Evolutionary conservation across 129 eudicot genomes (phyloP), one percentile per base, ranked within the genome.

Genomic region (Smallanthus sonchifolius): DNA sequence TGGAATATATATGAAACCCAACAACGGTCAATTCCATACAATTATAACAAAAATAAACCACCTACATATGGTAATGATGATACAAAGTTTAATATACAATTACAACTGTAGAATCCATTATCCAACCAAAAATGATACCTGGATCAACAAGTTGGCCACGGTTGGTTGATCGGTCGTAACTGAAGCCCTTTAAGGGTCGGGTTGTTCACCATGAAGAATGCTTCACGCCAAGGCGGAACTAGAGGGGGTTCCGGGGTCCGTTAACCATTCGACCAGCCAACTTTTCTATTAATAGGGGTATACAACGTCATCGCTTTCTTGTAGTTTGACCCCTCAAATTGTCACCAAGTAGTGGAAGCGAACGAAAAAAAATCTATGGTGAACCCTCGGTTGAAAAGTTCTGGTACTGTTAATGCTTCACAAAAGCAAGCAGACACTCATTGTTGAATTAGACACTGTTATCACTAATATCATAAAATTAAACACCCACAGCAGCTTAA

Each of bases 341-440:
- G 67, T 34, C 42, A 61, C 67, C 14, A 6, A 34, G 19, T 15
- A 34, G 37, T 61, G 14, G 40, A 13, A 32, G 40, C 4, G 6
- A 34, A 13, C 4, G 19, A 13, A 32, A 13, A 61, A 34, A 34
- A 10, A 13, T 59, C 37, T 28, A 34, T 1, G 13, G 7, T 34
- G 20, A 61, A 42, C 43, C 20, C 10, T 61, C 43, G 4, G 65
- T 34, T 34, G 40, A 35, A 61, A 61, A 34, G 67, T 61, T 61
- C 17, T 34, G 15, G 67, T 32, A 2, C 66, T 42, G 42, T 10
- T 6, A 61, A 11, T 61, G 20, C 73, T 78, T 78, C 77, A 78
- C 82, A 77, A 70, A 69, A 36, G 52, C 81, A 77, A 77, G 34
- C 69, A 78, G 59, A 71, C 73, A 78, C 82, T 78, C 73, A 49